Conservation (phyloP, 768 basidiomycete genomes). For the Rhodotorula graminis region DNA sequence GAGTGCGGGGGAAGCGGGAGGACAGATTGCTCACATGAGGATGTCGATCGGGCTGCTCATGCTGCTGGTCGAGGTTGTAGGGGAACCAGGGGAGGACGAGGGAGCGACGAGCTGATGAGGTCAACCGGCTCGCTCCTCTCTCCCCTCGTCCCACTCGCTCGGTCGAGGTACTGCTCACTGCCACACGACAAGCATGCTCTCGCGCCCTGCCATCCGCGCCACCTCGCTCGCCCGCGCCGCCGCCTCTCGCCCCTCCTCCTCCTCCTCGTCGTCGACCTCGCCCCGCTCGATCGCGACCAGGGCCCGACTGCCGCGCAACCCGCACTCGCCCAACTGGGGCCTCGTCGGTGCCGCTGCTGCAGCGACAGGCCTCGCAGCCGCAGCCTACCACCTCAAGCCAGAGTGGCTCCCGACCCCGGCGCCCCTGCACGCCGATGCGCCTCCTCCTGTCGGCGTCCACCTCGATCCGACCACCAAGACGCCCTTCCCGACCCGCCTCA, state of each 20-base stretch:
- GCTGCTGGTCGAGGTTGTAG: background rate
- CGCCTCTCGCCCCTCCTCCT: background rate
- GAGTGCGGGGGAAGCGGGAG: no score
- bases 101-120: background rate
- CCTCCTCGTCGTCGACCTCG: background rate
- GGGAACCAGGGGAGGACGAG: no score
- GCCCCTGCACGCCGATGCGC: constrained; percentile 18
- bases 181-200: background rate
- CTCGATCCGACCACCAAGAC: constrained; percentile 48
- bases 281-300: background rate
- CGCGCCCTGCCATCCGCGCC: background rate
- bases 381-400: constrained; percentile 4
- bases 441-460: constrained; percentile 15
- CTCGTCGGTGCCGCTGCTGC: background rate
- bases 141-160: background rate
- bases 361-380: background rate
- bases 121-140: no score
- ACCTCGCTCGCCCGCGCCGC: background rate
- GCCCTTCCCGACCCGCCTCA: constrained; percentile 43
- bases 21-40: constrained; percentile 13
- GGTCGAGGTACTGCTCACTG: background rate
- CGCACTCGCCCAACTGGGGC: background rate
- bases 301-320: background rate
- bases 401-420: constrained; percentile 6
- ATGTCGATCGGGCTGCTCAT: constrained; percentile 13